Evolutionary conservation across 345 rosid genomes (phyloP), one percentile per base, ranked within the genome.

Genomic region (Toxicodendron radicans): DNA sequence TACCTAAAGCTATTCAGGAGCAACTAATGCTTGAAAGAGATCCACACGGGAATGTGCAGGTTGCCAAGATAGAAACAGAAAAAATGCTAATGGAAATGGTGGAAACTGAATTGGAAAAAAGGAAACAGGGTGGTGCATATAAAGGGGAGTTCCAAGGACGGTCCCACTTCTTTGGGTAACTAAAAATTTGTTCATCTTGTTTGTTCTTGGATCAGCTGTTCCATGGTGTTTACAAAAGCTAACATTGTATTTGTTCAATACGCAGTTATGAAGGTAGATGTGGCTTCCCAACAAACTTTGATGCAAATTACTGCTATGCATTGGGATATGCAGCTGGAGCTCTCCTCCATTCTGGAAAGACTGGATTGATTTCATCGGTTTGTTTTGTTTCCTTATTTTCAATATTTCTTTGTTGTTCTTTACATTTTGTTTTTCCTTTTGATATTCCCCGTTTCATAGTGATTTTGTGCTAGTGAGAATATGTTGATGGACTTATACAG

Each of bases 11-110:
- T 48, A 83, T 83, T 75, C 86, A 75, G 83, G 76, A 78, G 70
- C 86, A 83, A 65, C 70, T 83, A 76, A 49, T 83, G 76, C 82
- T 83, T 68, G 84, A 83, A 66, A 73, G 84, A 71, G 84, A 83
- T 78, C 86, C 86, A 30, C 86, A 83, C 57, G 86, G 86, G 64
- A 83, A 83, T 75, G 86, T 83, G 63, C 86, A 80, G 84, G 86
- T 83, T 78, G 82, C 86, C 72, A 83, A 81, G 68, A 83, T 80
- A 53, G 84, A 83, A 75, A 83, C 84, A 10, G 84, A 83, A 58
- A 83, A 76, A 76, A 83, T 83, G 86, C 80, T 83, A 48, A 83
- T 83, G 71, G 80, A 83, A 67, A 83, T 83, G 83, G 84, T 78
- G 61, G 86, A 83, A 76, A 76, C 80, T 51, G 86, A 83, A 67